Evolutionary conservation across 2,329 filamentous ascomycete species (phyloP).

Genomic region (Fusarium abutilonis): DNA sequence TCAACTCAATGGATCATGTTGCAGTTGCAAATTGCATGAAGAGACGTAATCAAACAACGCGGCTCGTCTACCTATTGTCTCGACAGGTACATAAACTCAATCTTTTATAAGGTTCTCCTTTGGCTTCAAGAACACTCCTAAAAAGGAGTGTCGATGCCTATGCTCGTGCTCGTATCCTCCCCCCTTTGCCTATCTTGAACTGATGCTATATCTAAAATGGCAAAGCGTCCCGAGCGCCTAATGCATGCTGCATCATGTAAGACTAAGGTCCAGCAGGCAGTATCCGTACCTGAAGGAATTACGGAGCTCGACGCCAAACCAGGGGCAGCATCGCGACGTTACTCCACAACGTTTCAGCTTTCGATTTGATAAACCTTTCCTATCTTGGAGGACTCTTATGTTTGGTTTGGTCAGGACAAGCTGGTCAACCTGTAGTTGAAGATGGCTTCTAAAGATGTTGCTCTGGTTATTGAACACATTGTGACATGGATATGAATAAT

Average conservation of each 20-base stretch:
- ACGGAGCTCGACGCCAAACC: slow-evolving; percentile 23
- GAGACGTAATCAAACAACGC: background rate
- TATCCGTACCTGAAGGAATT: slow-evolving; percentile 18
- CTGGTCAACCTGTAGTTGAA: background rate
- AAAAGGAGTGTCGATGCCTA: background rate
- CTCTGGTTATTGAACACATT: background rate
- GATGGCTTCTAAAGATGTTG: background rate
- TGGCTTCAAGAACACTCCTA: too few species aligned
- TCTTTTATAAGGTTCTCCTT: background rate
- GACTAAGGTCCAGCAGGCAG: slow-evolving; percentile 25
- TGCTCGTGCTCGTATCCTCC: background rate
- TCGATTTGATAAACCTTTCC: slow-evolving; percentile 28
- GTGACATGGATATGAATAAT: too few species aligned
- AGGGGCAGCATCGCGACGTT: slow-evolving; percentile 17
- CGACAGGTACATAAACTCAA: slow-evolving; percentile 1
- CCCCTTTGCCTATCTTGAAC: background rate
- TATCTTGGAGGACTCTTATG: slow-evolving; percentile 3
- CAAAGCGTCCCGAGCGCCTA: slow-evolving; percentile 5
- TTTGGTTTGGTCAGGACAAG: background rate
- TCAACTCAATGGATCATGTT: background rate
- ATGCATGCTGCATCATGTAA: slow-evolving; percentile 3
- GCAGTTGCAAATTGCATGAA: background rate
- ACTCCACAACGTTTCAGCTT: slow-evolving; percentile 42
- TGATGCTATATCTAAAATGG: slow-evolving; percentile 23
- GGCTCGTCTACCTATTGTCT: background rate